A percentile compares a stretch with the other conserved stretches of the same genome.
Evolutionary conservation across 2,329 filamentous ascomycete genomes (phyloP).

Genomic region (Beauveria brongniartii): DNA sequence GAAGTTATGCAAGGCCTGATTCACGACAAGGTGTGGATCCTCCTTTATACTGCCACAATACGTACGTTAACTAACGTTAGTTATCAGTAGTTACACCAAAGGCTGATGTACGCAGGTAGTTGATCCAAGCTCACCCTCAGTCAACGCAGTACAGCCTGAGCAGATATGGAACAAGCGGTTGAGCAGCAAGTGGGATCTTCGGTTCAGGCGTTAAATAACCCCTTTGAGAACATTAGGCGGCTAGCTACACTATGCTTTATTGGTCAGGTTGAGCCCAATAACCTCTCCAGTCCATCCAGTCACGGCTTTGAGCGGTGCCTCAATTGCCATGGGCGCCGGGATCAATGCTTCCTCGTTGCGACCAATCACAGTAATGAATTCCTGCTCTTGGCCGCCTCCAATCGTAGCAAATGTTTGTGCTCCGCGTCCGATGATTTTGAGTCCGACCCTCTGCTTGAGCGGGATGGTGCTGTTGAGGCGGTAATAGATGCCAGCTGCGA

Average conservation of each 20-base stretch:
- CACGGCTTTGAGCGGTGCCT: not conserved
- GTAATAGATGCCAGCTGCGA: conserved; percentile 28
- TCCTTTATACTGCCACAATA: too few relatives aligned
- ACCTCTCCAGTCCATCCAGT: conserved; percentile 1
- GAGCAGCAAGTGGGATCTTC: too few relatives aligned
- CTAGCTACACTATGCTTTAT: not conserved
- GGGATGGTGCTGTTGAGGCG: conserved; percentile 20
- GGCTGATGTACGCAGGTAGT: too few relatives aligned
- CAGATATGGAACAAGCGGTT: too few relatives aligned
- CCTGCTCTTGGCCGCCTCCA: not conserved
- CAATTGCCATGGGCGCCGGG: not conserved
- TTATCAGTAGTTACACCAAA: too few relatives aligned
- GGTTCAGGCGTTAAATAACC: too few relatives aligned
- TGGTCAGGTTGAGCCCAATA: not conserved
- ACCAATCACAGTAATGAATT: not conserved
- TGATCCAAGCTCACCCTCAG: too few relatives aligned
- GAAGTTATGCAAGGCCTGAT: too few relatives aligned
- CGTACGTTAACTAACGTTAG: too few relatives aligned
- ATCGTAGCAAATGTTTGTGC: not conserved
- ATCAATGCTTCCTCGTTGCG: not conserved
- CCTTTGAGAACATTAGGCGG: too few relatives aligned
- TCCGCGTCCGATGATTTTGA: not conserved
- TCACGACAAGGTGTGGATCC: too few relatives aligned
- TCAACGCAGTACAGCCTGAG: too few relatives aligned
- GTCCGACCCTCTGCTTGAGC: not conserved